Evolutionary conservation across 1,284 basidiomycete genomes (phyloP), one percentile per base, ranked within the genome.

Genomic region (Tylopilus orsonianus): DNA sequence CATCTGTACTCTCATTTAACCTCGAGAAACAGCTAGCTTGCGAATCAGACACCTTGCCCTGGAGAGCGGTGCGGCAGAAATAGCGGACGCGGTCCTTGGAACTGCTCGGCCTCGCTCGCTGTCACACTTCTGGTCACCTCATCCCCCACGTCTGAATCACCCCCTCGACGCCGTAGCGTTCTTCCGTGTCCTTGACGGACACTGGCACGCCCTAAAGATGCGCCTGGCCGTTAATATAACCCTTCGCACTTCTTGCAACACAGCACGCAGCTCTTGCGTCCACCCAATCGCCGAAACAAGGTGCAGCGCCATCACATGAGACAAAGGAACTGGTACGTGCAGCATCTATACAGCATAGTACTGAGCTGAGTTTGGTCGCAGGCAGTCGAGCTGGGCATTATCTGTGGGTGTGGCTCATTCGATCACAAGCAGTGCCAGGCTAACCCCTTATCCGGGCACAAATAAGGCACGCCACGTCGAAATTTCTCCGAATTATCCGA

Each of bases 381-480:
- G 34, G 12, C 23, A 35, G 29, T 22, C 46, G 16, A 42, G 36
- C 22, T 44, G 30, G 38, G 16, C 45, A 54, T 37, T 46, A 46
- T 53, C 54, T 39, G 18, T 19, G 7, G n/a, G 38, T 20, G 35
- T 44, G 48, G 36, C 48, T 49, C 46, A 19, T 58, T 53, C 41
- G 57, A 62, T 67, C 59, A 60, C 59, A 62, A 51, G 48, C 52
- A 33, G 50, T 57, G 48, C 53, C 43, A 29, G 47, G 57, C 40
- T 53, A 53, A 54, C 48, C 49, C 52, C 64, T 68, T 65, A 64
- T 67, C 60, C 50, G 23, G 18, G 46, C 19, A 55, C 62, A 69
- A 68, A 69, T 45, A 69, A 68, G 50, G 50, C 65, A 67, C 54
- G 49, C 60, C 41, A 41, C 42, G 8, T 49, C 34, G 41, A 41